phyloP scores from a whole-genome alignment of 208 protist species.

The Trypanosomatidae sp. region DNA sequence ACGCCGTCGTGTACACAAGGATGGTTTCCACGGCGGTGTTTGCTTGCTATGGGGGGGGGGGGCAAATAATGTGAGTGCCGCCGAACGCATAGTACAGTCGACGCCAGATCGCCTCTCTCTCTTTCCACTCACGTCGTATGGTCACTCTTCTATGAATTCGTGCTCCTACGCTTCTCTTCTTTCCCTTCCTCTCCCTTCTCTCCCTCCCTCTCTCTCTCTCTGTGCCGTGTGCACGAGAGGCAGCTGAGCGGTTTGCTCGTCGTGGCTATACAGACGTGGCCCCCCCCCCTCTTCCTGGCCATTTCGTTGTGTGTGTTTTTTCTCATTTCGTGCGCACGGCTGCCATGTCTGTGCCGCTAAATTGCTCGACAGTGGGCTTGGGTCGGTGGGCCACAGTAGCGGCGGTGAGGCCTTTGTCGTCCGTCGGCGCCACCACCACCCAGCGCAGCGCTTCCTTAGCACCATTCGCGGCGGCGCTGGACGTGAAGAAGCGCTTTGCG shows the following conservation, averaged over 20 bases:
- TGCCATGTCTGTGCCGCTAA: neutral
- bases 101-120: no score
- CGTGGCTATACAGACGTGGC: neutral
- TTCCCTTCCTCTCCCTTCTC: neutral
- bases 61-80: neutral
- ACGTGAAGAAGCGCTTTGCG: neutral
- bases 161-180: neutral
- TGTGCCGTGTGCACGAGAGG: neutral
- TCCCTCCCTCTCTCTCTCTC: neutral
- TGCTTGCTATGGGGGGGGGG: neutral
- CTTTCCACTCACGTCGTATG: neutral
- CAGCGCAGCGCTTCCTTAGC: neutral
- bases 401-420: neutral
- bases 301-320: neutral
- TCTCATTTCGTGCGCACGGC: neutral
- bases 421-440: neutral
- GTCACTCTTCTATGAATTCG: neutral
- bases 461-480: neutral
- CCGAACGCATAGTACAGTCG: no score
- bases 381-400: neutral
- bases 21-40: neutral
- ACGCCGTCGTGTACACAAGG: neutral
- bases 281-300: neutral
- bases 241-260: neutral
- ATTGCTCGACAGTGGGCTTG: neutral